These are phyloP conservation scores for Microglena sp. DNA, from an alignment of 139 green algal species.

Conservation along the genomic window DNA sequence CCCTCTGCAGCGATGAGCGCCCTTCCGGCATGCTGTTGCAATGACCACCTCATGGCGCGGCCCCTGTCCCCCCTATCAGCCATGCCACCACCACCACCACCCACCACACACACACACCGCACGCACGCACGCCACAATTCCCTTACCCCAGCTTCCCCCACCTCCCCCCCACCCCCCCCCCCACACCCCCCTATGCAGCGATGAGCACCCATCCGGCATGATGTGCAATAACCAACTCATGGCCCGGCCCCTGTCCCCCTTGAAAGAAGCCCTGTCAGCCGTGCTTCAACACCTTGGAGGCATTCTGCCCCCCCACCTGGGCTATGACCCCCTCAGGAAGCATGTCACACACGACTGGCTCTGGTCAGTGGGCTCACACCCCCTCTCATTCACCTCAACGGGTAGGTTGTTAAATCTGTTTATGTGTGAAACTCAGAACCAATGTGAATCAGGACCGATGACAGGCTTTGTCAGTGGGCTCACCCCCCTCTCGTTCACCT, in stretches of 20 bases:
- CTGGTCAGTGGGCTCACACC: conserved; percentile 42
- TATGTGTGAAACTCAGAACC: too few species aligned
- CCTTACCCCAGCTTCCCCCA: too few species aligned
- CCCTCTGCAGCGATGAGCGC: too few species aligned
- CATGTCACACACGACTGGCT: conserved; percentile 47
- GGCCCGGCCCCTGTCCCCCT: conserved; percentile 29
- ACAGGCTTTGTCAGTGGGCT: conserved; percentile 45
- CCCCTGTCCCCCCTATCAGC: too few species aligned
- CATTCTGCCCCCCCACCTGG: conserved; percentile 54
- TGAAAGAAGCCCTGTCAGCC: conserved; percentile 44
- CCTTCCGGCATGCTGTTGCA: too few species aligned
- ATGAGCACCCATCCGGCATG: conserved; percentile 49
- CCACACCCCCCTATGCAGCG: conserved; percentile 15
- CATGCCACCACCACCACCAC: too few species aligned
- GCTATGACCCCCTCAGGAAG: conserved; percentile 26
- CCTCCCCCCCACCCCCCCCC: not conserved
- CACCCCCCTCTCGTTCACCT: conserved; percentile 36
- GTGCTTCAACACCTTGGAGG: conserved; percentile 47
- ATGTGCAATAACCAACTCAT: conserved; percentile 42
- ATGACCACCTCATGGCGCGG: too few species aligned
- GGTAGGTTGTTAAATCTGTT: too few species aligned
- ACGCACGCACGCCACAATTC: too few species aligned
- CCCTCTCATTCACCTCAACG: conserved; percentile 34
- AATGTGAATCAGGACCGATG: too few species aligned
- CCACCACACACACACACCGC: too few species aligned